Evolutionary conservation across 441 rosid species (phyloP).

Genomic region (Gossypium aridum): DNA sequence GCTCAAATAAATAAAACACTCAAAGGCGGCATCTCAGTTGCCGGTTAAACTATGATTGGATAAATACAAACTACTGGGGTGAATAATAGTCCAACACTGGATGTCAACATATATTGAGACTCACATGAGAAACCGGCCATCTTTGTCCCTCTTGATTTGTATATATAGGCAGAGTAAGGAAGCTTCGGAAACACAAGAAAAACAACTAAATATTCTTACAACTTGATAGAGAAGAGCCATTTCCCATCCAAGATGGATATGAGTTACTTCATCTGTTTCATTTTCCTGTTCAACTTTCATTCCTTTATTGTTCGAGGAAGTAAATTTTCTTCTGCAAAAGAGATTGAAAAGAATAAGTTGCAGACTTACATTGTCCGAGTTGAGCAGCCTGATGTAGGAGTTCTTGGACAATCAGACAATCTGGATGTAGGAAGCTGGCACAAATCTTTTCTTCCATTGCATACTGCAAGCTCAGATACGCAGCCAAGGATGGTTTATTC

Average conservation of each 20-base stretch:
- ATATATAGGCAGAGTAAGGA: neutral
- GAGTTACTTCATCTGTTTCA: neutral
- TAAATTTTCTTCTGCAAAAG: neutral
- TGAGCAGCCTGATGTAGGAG: constrained; percentile 22
- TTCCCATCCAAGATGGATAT: neutral
- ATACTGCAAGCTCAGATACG: neutral
- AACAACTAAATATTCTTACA: no score
- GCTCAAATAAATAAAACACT: neutral
- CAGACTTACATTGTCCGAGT: constrained; percentile 45
- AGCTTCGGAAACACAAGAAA: no score
- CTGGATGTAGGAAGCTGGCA: constrained; percentile 23
- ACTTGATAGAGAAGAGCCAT: neutral
- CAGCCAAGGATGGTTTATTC: constrained; percentile 19
- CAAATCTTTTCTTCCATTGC: constrained; percentile 32
- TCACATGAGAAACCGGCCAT: neutral
- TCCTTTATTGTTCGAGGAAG: neutral
- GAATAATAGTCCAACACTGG: neutral
- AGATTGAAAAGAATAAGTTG: neutral
- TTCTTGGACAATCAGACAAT: neutral
- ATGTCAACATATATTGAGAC: neutral
- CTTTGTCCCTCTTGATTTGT: neutral
- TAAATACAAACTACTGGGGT: neutral
- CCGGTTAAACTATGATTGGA: neutral
- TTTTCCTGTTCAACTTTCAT: neutral
- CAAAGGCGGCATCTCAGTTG: neutral